These are phyloP conservation scores for Boletus sensibilis DNA, from an alignment of 768 basidiomycete genomes.

Conservation along the genomic window DNA sequence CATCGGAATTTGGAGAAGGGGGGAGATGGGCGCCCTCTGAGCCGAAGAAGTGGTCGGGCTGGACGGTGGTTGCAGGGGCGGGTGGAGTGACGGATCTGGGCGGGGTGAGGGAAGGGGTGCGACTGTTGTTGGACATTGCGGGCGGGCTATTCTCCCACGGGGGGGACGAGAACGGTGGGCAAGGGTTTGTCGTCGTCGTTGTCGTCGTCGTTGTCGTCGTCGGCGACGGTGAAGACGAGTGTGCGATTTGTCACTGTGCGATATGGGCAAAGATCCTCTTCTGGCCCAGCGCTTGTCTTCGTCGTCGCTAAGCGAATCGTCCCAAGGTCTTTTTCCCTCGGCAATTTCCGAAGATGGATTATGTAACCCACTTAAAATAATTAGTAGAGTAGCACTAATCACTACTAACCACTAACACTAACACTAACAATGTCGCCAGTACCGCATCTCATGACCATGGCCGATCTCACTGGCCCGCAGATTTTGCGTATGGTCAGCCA, in stretches of 20 bases:
- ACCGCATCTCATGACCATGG: slow-evolving; percentile 85
- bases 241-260: slow-evolving; percentile 3
- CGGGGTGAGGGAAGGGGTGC: slow-evolving; percentile 36
- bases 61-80: slow-evolving; percentile 48
- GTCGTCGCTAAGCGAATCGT: slow-evolving; percentile 1
- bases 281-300: slow-evolving; percentile 10
- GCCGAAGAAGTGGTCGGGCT: slow-evolving; percentile 85
- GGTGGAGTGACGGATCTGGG: slow-evolving; percentile 49
- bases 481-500: slow-evolving; percentile 65
- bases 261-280: background rate
- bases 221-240: background rate
- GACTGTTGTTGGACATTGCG: slow-evolving; percentile 25
- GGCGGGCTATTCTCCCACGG: slow-evolving; percentile 8
- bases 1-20: slow-evolving; percentile 63
- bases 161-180: background rate
- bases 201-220: slow-evolving; percentile 13
- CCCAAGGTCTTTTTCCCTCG: background rate
- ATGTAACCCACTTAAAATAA: too few species aligned
- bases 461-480: slow-evolving; percentile 78
- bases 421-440: slow-evolving; percentile 27
- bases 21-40: slow-evolving; percentile 44
- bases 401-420: background rate
- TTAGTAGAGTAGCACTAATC: too few species aligned
- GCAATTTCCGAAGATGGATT: slow-evolving; percentile 8
- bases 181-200: background rate